Evolutionary conservation across 2,329 filamentous ascomycete genomes (phyloP), one percentile per base, ranked within the genome.

Genomic region (Raffaelea arxii): DNA sequence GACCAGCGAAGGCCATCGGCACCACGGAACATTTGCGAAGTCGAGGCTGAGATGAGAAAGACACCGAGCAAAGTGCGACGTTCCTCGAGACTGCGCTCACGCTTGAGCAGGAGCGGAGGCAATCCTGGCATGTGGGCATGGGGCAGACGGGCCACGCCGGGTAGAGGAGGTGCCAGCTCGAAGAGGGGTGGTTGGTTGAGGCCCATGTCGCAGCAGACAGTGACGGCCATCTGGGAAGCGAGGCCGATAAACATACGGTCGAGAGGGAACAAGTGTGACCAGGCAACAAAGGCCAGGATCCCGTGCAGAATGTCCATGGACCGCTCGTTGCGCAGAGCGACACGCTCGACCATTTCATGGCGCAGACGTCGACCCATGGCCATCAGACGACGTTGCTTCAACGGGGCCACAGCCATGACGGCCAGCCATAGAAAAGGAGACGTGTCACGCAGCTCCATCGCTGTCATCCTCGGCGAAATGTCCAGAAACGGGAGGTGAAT

Each of bases 1-100:
- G 71, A 78, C 78, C 78, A 84, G 3, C 63, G 65, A 43, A 82
- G 61, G 2, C 67, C 56, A 46, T 80, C 75, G 45, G 69, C 63
- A 42, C 68, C 67, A 19, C 67, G 68, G 22, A 74, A 61, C 27
- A 54, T 52, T 2, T 43, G 46, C 4, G 50, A 37, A n/a, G 38
- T 16, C 65, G 54, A 56, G 12, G 61, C 61, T 38, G 60, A 62
- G 6, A 69, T 50, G 3, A 64, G 62, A 56, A 68, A 78, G 12
- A 69, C 63, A 1, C 67, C 66, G 18, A 78, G 55, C 0, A 70
- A 57, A 4, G 69, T 67, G 47, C 75, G 64, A 6, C 69, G 62
- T 42, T 75, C 72, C 49, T 77, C 72, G 50, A 68, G 63, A 1
- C 68, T 71, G 36, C 69, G 58, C 25, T 61, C 47, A 21, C 56